Percentiles rank a stretch among this genome's conserved stretches.
Conservation (phyloP, 192 early-diverging fungal genomes). For the Chytriomyces sp. region DNA sequence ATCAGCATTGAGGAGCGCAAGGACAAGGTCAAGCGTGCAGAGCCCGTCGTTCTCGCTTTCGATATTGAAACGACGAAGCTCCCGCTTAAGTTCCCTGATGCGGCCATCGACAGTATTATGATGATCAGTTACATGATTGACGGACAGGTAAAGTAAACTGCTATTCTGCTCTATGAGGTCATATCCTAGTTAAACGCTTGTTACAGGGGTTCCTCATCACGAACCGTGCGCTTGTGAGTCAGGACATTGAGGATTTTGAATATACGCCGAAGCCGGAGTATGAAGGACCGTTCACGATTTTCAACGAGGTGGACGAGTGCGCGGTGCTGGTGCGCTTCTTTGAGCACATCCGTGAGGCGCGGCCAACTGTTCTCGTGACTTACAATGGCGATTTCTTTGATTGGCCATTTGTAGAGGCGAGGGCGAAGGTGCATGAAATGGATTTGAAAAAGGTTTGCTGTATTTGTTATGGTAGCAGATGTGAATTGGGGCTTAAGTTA, state of each 20-base stretch:
- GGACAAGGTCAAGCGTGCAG: conserved; percentile 89
- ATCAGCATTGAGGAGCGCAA: conserved; percentile 66
- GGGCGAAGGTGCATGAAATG: conserved; percentile 79
- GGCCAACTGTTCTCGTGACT: conserved; percentile 88
- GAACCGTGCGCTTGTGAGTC: conserved; percentile 91
- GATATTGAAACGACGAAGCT: conserved; percentile 99
- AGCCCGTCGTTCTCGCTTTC: conserved; percentile 92
- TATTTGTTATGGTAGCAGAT: too few relatives aligned
- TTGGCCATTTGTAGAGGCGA: conserved; percentile 93
- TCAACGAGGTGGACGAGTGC: conserved; percentile 89
- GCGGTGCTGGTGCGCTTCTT: conserved; percentile 84
- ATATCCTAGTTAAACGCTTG: background rate
- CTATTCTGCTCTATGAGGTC: background rate
- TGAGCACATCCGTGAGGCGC: conserved; percentile 80
- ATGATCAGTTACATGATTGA: conserved; percentile 99
- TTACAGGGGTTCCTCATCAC: conserved; percentile 93
- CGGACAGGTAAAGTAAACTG: conserved; percentile 67
- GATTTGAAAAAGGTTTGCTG: conserved; percentile 77
- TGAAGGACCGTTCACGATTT: conserved; percentile 92
- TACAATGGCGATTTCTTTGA: conserved; percentile 99
- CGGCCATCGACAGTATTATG: conserved; percentile 89
- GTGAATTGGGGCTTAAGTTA: background rate
- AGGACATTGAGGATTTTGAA: conserved; percentile 97
- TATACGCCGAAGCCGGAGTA: conserved; percentile 97
- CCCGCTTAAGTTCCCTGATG: conserved; percentile 97